Conservation (phyloP, 1,139 yeast species). For the Geotrichum klebahnii region DNA sequence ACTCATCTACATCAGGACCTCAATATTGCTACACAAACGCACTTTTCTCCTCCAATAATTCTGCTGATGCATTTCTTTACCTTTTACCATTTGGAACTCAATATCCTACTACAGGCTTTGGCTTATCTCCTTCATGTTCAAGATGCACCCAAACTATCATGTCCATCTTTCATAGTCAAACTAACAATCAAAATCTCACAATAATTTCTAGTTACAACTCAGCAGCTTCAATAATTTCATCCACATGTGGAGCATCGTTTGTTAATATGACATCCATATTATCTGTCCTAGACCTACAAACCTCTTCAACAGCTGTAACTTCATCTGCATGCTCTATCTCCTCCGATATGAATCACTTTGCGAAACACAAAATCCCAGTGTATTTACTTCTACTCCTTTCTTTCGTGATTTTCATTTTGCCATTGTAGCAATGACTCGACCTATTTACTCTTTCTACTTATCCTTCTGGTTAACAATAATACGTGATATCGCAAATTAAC, state of each 20-base stretch:
- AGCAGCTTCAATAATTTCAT: constrained; percentile 30
- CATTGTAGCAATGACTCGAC: too few species aligned
- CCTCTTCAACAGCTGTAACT: neutral
- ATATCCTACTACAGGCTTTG: constrained; percentile 27
- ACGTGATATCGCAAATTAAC: too few species aligned
- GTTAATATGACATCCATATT: constrained; percentile 15
- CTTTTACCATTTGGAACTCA: constrained; percentile 34
- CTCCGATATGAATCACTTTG: neutral
- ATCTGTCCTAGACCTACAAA: neutral
- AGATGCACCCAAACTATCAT: constrained; percentile 31
- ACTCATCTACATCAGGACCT: constrained; percentile 13
- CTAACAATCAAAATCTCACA: constrained; percentile 28
- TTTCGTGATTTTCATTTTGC: too few species aligned
- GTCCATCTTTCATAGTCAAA: constrained; percentile 30
- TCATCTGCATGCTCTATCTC: neutral
- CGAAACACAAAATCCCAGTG: too few species aligned
- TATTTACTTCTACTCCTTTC: too few species aligned
- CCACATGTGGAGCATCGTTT: constrained; percentile 26
- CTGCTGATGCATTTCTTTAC: constrained; percentile 36
- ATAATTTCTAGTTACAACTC: constrained; percentile 33
- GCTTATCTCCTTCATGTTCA: constrained; percentile 30
- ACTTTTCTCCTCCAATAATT: constrained; percentile 27
- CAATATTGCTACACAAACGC: constrained; percentile 36
- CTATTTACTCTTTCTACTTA: too few species aligned
- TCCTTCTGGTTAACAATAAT: too few species aligned